Base-by-base conservation (phyloP, 345 rosid genomes). In the Leavenworthia alabamica region DNA sequence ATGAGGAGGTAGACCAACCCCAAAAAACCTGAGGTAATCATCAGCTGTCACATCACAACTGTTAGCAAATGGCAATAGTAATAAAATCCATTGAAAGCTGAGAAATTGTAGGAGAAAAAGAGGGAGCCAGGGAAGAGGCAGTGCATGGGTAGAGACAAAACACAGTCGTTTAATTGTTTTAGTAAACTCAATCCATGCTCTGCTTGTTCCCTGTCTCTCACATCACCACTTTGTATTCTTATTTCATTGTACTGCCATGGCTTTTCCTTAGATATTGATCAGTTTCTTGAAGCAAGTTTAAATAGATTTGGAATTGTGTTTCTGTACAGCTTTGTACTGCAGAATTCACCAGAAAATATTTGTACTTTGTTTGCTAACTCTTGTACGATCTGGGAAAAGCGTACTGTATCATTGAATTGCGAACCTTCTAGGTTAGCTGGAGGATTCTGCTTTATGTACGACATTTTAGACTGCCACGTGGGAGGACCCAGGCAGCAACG, bases 91-190 rank as follows among this genome's bases (percentile, higher is more conserved):
- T 53, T 24, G 35, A 54, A 61, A 61, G 24, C n/a, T 40, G 46
- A 4, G 28, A 51, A n/a, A 44, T 16, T 3, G 31, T 52, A 27
- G 13, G n/a, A 49, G 6, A 32, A 33, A 60, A 20, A 44, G 28
- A 5, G 78, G 76, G 80, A 84, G 89, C 96, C 91, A 88, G 91
- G 87, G 96, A 89, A n/a, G n/a, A n/a, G n/a, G n/a, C n/a, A n/a
- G n/a, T n/a, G n/a, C n/a, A n/a, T n/a, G n/a, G n/a, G n/a, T n/a
- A n/a, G n/a, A n/a, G n/a, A n/a, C n/a, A n/a, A n/a, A n/a, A n/a
- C n/a, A n/a, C n/a, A n/a, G n/a, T n/a, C n/a, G n/a, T n/a, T n/a
- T n/a, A n/a, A n/a, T n/a, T n/a, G 75, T 71, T 80, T 60, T 66
- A 56, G 73, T 44, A 62, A 69, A 70, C 64, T 80, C 77, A 70